These are phyloP conservation scores for Populus ilicifolia DNA, from an alignment of 345 rosid species.

Conservation along the genomic window DNA sequence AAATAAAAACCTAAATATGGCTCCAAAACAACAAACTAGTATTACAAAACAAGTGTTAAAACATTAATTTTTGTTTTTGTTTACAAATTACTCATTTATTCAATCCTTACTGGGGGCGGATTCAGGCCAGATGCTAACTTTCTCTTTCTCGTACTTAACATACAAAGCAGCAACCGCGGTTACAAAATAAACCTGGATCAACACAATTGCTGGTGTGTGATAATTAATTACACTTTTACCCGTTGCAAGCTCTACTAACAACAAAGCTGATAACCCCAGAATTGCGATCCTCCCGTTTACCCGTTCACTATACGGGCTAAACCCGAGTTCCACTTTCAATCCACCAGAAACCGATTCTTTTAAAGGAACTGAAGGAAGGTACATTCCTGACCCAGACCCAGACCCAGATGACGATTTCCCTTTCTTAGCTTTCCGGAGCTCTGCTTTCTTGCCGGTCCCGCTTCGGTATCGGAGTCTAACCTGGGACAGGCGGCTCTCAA, in stretches of 20 bases:
- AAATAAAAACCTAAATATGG: neutral
- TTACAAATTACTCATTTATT: neutral
- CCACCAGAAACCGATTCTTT: constrained; percentile 66
- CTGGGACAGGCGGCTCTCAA: constrained; percentile 68
- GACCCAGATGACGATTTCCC: constrained; percentile 33
- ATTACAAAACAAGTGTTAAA: neutral
- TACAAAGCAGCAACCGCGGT: constrained; percentile 63
- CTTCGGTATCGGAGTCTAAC: constrained; percentile 63
- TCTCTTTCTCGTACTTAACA: constrained; percentile 74
- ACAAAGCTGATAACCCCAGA: constrained; percentile 64
- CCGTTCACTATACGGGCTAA: constrained; percentile 65
- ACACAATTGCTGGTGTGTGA: constrained; percentile 70
- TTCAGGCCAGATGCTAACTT: constrained; percentile 67
- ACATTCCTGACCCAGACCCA: constrained; percentile 36
- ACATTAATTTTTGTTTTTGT: neutral
- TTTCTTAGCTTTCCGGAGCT: constrained; percentile 62
- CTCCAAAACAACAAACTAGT: too few relatives aligned
- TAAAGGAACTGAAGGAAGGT: constrained; percentile 70
- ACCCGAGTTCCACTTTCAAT: constrained; percentile 75
- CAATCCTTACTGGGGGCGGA: constrained; percentile 18
- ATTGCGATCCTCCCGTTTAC: constrained; percentile 71
- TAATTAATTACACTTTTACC: constrained; percentile 76
- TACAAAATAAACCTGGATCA: constrained; percentile 65
- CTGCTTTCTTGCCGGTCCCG: constrained; percentile 86
- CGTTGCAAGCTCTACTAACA: constrained; percentile 83